These are phyloP conservation scores for Colletotrichum tropicale DNA, from an alignment of 2,329 filamentous ascomycete species.

Conservation along the genomic window DNA sequence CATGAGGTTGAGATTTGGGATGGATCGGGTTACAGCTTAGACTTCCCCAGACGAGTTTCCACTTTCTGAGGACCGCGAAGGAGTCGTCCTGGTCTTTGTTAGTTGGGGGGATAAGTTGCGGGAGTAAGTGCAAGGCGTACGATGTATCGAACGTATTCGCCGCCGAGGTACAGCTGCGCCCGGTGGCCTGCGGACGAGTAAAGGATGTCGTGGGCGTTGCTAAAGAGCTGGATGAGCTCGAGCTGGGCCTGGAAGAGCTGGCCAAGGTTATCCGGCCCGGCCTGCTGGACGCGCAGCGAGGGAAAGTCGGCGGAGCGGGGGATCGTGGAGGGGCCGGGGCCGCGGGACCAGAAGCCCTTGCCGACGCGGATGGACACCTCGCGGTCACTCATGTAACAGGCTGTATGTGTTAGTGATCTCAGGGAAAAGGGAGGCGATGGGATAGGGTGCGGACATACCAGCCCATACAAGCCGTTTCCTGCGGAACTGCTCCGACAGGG, in stretches of 20 bases:
- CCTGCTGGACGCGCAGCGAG: slow-evolving; percentile 61
- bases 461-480: slow-evolving; percentile 73
- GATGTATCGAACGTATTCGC: slow-evolving; percentile 76
- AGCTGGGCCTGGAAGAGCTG: slow-evolving; percentile 74
- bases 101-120: too few relatives aligned
- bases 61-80: slow-evolving; percentile 68
- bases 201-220: slow-evolving; percentile 75
- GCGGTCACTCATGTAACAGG: slow-evolving; percentile 70
- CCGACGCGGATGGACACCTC: slow-evolving; percentile 74
- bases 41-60: slow-evolving; percentile 74
- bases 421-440: neutral
- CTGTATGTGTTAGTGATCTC: slow-evolving; percentile 24
- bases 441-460: slow-evolving; percentile 32
- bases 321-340: slow-evolving; percentile 69
- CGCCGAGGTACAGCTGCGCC: slow-evolving; percentile 72
- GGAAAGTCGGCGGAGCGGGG: slow-evolving; percentile 71
- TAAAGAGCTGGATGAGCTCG: slow-evolving; percentile 74
- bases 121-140: too few relatives aligned
- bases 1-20: neutral
- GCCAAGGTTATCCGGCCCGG: slow-evolving; percentile 69
- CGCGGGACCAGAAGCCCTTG: slow-evolving; percentile 76
- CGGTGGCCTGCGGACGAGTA: slow-evolving; percentile 75
- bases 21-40: slow-evolving; percentile 56
- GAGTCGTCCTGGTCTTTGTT: slow-evolving; percentile 61
- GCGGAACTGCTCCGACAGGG: slow-evolving; percentile 59